phyloP scores from a whole-genome alignment of 2,329 filamentous ascomycete genomes.

The Beauveria scarabaeidicola region DNA sequence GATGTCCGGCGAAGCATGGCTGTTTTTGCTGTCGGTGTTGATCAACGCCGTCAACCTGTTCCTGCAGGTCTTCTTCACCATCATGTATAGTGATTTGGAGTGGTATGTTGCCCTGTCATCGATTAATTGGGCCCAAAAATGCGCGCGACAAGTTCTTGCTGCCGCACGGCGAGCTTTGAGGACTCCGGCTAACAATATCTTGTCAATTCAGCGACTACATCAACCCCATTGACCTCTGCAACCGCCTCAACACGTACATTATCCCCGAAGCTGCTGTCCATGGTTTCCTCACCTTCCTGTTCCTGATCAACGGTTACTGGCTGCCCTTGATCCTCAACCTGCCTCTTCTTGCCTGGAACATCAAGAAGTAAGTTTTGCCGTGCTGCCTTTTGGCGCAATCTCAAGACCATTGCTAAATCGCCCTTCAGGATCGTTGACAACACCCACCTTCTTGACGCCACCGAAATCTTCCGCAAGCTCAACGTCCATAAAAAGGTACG shows the following conservation, averaged over 20 bases:
- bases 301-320: slow-evolving; percentile 99
- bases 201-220: slow-evolving; percentile 75
- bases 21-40: slow-evolving; percentile 94
- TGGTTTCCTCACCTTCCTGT: slow-evolving; percentile 88
- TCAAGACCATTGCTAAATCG: slow-evolving; percentile 15
- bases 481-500: slow-evolving; percentile 96
- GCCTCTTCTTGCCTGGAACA: slow-evolving; percentile 85
- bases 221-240: slow-evolving; percentile 99
- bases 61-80: slow-evolving; percentile 99
- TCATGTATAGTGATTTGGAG: slow-evolving; percentile 99
- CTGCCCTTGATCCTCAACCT: slow-evolving; percentile 84
- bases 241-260: slow-evolving; percentile 99
- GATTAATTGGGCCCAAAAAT: background rate
- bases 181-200: slow-evolving; percentile 4
- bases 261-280: slow-evolving; percentile 97
- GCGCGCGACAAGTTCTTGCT: background rate
- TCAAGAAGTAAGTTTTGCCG: slow-evolving; percentile 74
- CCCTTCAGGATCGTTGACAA: slow-evolving; percentile 80
- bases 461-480: slow-evolving; percentile 97
- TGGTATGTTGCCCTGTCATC: slow-evolving; percentile 56
- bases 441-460: slow-evolving; percentile 91
- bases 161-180: background rate
- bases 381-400: background rate
- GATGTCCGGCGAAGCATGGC: slow-evolving; percentile 97
- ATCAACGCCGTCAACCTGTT: slow-evolving; percentile 99